These are phyloP conservation scores for Taphrina betulina DNA, from an alignment of 1,139 yeast species.

Conservation along the genomic window DNA sequence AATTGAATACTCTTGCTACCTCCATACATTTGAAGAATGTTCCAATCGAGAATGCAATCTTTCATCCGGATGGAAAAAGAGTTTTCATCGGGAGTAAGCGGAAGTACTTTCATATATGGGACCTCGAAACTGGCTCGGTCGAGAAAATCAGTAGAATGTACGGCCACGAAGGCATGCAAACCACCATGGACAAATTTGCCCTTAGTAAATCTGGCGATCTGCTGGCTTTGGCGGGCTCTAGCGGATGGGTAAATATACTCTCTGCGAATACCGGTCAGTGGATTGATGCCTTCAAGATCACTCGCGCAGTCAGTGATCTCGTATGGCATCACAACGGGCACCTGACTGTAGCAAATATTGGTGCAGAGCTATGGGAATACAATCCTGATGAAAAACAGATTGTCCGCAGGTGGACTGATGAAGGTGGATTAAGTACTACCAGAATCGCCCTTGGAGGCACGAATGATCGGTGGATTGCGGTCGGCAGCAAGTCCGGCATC, in stretches of 20 bases:
- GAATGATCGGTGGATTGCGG: slow-evolving; percentile 76
- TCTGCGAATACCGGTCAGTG: slow-evolving; percentile 80
- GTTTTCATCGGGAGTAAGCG: slow-evolving; percentile 90
- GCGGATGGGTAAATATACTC: slow-evolving; percentile 86
- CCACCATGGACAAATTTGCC: slow-evolving; percentile 82
- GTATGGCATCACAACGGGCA: slow-evolving; percentile 60
- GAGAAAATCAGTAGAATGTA: slow-evolving; percentile 86
- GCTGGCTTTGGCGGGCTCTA: slow-evolving; percentile 74
- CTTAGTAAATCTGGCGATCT: slow-evolving; percentile 67
- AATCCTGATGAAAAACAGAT: slow-evolving; percentile 54
- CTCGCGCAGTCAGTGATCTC: slow-evolving; percentile 69
- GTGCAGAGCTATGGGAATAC: slow-evolving; percentile 94
- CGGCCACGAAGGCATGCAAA: slow-evolving; percentile 83
- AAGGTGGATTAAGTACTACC: slow-evolving; percentile 82
- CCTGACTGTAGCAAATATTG: slow-evolving; percentile 64
- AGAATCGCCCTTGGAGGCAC: slow-evolving; percentile 76
- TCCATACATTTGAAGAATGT: slow-evolving; percentile 74
- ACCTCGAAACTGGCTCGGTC: slow-evolving; percentile 67
- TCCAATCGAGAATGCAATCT: slow-evolving; percentile 75
- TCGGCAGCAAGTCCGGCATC: slow-evolving; percentile 85
- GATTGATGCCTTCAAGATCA: slow-evolving; percentile 81
- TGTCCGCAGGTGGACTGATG: slow-evolving; percentile 75
- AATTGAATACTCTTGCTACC: slow-evolving; percentile 73
- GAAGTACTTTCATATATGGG: slow-evolving; percentile 89
- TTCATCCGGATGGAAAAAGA: slow-evolving; percentile 56